phyloP scores from a whole-genome alignment of 768 basidiomycete species.

The Nidularia pulvinata region DNA sequence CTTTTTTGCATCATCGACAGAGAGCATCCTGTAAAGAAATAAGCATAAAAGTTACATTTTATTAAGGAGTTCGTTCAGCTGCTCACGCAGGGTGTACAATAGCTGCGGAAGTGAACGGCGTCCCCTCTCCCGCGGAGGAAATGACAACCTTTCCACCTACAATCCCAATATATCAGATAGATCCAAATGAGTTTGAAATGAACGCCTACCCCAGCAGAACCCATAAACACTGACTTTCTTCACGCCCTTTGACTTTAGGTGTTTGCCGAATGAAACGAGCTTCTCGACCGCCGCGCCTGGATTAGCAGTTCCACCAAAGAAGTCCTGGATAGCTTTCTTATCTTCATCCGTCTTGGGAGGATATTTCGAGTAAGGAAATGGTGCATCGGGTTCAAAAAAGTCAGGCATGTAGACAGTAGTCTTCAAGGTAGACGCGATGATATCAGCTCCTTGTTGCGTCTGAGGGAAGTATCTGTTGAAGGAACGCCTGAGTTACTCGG shows the following conservation, averaged over 20 bases:
- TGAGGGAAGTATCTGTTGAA: slow-evolving; percentile 51
- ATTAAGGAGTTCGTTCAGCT: not conserved
- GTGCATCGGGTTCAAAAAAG: slow-evolving; percentile 54
- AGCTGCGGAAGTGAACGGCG: slow-evolving; percentile 47
- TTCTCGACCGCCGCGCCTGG: slow-evolving; percentile 35
- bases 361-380: slow-evolving; percentile 47
- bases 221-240: slow-evolving; percentile 49
- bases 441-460: slow-evolving; percentile 67
- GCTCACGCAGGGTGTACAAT: slow-evolving; percentile 61
- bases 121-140: slow-evolving; percentile 30
- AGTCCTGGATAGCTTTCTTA: slow-evolving; percentile 50
- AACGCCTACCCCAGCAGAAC: slow-evolving; percentile 51
- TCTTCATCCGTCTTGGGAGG: slow-evolving; percentile 55
- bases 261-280: slow-evolving; percentile 35
- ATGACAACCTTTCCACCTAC: slow-evolving; percentile 53
- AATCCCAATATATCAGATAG: not conserved
- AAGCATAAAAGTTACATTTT: not conserved
- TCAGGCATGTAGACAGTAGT: slow-evolving; percentile 68
- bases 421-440: slow-evolving; percentile 49
- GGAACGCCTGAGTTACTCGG: not conserved
- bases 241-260: slow-evolving; percentile 38
- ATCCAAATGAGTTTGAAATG: not conserved
- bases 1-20: slow-evolving; percentile 45
- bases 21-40: slow-evolving; percentile 40
- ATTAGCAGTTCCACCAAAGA: slow-evolving; percentile 56